Base-by-base conservation (phyloP, 2,329 filamentous ascomycete genomes). In the Sphaerostilbella broomeana region DNA sequence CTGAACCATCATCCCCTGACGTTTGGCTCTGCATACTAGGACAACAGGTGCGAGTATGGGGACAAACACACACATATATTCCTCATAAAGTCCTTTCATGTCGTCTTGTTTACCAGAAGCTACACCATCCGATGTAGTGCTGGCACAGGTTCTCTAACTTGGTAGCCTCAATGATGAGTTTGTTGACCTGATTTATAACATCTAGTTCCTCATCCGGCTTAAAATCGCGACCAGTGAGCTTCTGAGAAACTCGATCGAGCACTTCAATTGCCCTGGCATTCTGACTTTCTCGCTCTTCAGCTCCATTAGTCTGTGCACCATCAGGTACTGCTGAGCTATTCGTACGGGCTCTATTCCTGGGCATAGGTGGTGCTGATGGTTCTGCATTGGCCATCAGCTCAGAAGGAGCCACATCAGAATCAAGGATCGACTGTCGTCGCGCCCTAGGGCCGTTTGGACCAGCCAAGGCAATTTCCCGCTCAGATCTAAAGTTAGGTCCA, bases 71-170 rank as follows among this genome's bases (percentile, higher is more conserved):
- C n/a, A n/a, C n/a, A n/a, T n/a, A n/a, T n/a, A n/a, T 30, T 22
- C 11, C 31, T 22, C 15, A 12, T 18, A 9, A 8, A 21, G 12
- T 8, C 18, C n/a, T 24, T 4, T 11, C 32, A 22, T 16, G 16
- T n/a, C 16, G 9, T 13, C 26, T 18, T 20, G 20, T 42, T 58
- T 64, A 97, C 90, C 90, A 97, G 73, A 95, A 97, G 64, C 86
- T 94, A 66, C 90, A 97, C 90, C 90, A 97, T 48, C 92, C 92
- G 53, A 97, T 95, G 61, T 95, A 98, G 68, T 97, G 92, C 70
- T 97, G 92, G 60, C 92, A 98, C 46, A 98, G 69, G 61, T 97
- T 97, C 73, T 97, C 92, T 53, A 97, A 71, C 57, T 92, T 95
- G 6, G 92, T 98, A 16, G 92, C 92, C 68, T 98, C 90, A 46